Base-by-base conservation (phyloP, 495 filamentous ascomycete species). In the Mycothermus thermophilus region DNA sequence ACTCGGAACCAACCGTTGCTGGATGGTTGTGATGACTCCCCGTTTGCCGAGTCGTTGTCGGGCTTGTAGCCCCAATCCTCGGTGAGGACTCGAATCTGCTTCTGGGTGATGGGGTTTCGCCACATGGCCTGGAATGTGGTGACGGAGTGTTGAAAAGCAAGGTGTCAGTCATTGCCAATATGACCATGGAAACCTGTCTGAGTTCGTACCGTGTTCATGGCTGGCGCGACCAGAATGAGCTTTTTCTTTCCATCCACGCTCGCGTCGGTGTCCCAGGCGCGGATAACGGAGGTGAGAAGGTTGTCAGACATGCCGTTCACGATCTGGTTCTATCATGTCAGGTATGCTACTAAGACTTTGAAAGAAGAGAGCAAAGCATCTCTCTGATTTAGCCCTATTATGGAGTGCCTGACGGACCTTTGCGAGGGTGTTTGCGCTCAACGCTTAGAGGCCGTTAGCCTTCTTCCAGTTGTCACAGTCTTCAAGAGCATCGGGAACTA, bases 181-280 rank as follows among this genome's bases (percentile, higher is more conserved):
- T n/a, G n/a, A n/a, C n/a, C n/a, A n/a, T n/a, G n/a, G n/a, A n/a
- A n/a, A n/a, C n/a, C n/a, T n/a, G n/a, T n/a, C n/a, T n/a, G n/a
- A n/a, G n/a, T n/a, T n/a, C n/a, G 9, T 37, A 50, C 54, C 42
- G 57, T 40, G 48, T 56, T 56, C 50, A 54, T 56, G 12, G 50
- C 55, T 27, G 63, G 62, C 1, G 64, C 79, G 0, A 81, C 77
- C 4, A 79, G 26, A 32, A 83, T 78, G 19, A 54, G 50, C 52
- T 72, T 75, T 46, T 54, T 60, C 42, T 52, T 51, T 14, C 41
- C 47, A 41, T 81, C 77, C 7, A 79, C 61, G 30, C 58, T 47
- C 18, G 73, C 74, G 12, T 74, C 75, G 1, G 75, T 76, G 57
- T 94, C 87, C 88, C 88, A 94, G 1, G 87, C 87, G 16, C 87